Percentiles rank a stretch among this genome's conserved stretches.
Evolutionary conservation across 306 rosid species (phyloP).

Genomic region (Morella rubra): DNA sequence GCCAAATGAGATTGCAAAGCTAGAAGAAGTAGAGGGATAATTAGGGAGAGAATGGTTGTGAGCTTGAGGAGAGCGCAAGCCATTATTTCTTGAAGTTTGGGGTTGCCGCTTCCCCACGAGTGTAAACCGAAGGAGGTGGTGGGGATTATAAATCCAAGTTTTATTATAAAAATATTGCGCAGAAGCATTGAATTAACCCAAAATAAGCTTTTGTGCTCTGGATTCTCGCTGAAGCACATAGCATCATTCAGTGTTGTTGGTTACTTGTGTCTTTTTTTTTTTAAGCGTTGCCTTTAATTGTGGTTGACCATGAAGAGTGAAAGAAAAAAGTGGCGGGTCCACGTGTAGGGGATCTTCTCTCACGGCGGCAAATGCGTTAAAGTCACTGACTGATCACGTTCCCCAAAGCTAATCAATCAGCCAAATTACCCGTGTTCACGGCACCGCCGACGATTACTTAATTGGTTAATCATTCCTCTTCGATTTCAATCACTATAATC

Average conservation of each 20-base stretch:
- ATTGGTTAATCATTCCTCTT: no score
- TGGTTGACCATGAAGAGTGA: slow-evolving; percentile 11
- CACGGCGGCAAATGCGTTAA: slow-evolving; percentile 45
- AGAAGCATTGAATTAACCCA: no score
- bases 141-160: slow-evolving; percentile 18
- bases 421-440: no score
- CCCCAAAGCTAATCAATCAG: background rate
- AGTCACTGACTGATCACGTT: slow-evolving; percentile 32
- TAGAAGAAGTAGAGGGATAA: slow-evolving; percentile 19
- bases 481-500: no score
- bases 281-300: background rate
- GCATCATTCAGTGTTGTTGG: background rate
- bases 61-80: slow-evolving; percentile 19
- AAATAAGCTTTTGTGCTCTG: background rate
- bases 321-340: background rate
- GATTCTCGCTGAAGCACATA: slow-evolving; percentile 31
- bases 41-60: slow-evolving; percentile 44
- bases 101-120: background rate
- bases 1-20: slow-evolving; percentile 21
- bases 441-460: no score
- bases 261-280: no score
- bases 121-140: background rate
- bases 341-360: slow-evolving; percentile 38
- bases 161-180: background rate
- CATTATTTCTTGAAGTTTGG: background rate